Evolutionary conservation across 2,329 filamentous ascomycete species (phyloP), one percentile per base, ranked within the genome.

Genomic region (Colletotrichum caudatum): DNA sequence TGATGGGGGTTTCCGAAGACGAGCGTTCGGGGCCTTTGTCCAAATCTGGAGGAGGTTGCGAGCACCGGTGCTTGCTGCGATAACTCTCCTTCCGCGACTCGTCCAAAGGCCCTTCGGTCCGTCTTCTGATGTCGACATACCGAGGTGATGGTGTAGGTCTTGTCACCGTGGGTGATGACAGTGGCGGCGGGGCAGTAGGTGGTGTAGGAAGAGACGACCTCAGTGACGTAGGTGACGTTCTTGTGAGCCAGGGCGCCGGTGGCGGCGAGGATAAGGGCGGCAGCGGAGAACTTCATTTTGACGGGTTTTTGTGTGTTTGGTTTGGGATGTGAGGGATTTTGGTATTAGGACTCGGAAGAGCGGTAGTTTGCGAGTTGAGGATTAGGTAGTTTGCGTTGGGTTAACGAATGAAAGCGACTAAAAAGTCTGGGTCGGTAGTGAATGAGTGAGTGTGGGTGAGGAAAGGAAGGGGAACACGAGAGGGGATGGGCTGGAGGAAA

Each of bases 181-280:
- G 92, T 93, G 75, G 92, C 81, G 76, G 79, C 85, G 29, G 92
- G 91, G 89, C 92, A 94, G 89, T 87, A 93, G 79, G 92, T 94
- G 83, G 88, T 90, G 85, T 89, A 89, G 70, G 84, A 82, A 70
- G 89, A 90, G 75, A 93, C 88, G 75, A 90, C 84, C 86, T 92
- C 89, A 76, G 91, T 93, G 82, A 86, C 86, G 82, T 88, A 88
- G 80, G 83, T 85, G 76, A 84, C 84, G 81, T 87, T 87, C 78
- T 78, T 78, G 72, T 71, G 65, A 74, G 81, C 81, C 74, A 79
- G 77, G 76, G 75, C 83, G 80, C 85, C 86, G 78, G 84, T 85
- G 78, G 84, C 85, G 81, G 86, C 83, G 77, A 87, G 86, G 79
- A 87, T 79, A 76, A 87, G 77, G 80, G 84, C 81, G 78, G 86